These are phyloP conservation scores for Vitis riparia DNA, from an alignment of 164 flowering plant species.

Conservation along the genomic window DNA sequence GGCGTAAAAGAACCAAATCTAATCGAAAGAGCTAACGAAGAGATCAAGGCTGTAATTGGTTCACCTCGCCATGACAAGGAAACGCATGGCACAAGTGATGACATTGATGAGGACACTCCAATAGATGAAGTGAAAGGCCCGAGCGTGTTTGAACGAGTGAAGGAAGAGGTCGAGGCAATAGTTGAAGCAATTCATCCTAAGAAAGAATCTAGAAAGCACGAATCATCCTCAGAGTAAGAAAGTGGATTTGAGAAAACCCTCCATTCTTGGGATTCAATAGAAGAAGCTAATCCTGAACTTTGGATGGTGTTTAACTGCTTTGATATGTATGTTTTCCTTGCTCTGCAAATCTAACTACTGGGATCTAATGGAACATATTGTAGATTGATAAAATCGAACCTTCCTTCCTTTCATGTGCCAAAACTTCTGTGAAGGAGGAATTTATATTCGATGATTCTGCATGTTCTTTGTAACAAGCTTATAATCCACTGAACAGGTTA, in stretches of 20 bases:
- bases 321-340: background rate
- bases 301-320: background rate
- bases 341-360: background rate
- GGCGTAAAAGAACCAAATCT: constrained; percentile 58
- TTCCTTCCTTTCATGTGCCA: no score
- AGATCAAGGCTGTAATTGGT: constrained; percentile 40
- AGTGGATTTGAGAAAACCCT: background rate
- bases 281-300: background rate
- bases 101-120: constrained; percentile 61
- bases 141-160: constrained; percentile 52
- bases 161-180: constrained; percentile 77
- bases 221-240: constrained; percentile 15
- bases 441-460: no score
- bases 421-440: no score
- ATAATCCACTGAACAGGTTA: no score
- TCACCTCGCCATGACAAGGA: constrained; percentile 48
- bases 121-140: constrained; percentile 67
- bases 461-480: no score
- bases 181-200: constrained; percentile 50
- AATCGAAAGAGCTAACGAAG: constrained; percentile 57
- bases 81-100: constrained; percentile 70
- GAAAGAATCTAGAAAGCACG: constrained; percentile 38
- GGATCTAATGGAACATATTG: background rate
- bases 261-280: background rate
- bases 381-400: no score